Base-by-base conservation (phyloP, 306 rosid genomes). In the Quercus mongolica region DNA sequence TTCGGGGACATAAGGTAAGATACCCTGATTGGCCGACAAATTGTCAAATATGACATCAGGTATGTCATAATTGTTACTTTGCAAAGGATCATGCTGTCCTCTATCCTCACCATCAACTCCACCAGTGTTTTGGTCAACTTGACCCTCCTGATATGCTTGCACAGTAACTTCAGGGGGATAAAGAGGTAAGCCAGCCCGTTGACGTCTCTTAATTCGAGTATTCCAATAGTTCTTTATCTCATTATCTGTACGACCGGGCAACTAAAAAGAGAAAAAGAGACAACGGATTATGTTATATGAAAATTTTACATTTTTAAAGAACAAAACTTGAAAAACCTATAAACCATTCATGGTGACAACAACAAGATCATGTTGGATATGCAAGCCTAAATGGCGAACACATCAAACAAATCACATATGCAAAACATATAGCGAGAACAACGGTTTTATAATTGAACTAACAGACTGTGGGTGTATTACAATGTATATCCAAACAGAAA, bases 181-280 rank as follows among this genome's bases (percentile, higher is more conserved):
- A 73, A 96, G 88, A 71, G 99, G 94, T 79, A 93, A 87, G 73
- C 98, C 98, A 82, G 97, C 96, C 74, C 99, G 90, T 75, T 91
- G 94, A 62, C 91, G 90, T 78, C 98, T 87, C 89, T 96, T 96
- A 73, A 90, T 84, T 71, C 99, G 93, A 74, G 99, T 93, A 83
- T 96, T 96, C 99, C 99, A 96, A 87, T 91, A 96, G 83, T 96
- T 96, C 89, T 96, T 96, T 82, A 96, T 96, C 90, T 96, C 99
- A 74, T 96, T 96, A 86, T 96, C 99, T 3, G 99, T 96, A 59
- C 99, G 99, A 44, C 99, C 99, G 62, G 97, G 98, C 79, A 96
- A 87, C 99, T 96, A 76, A 84, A 71, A 76, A 74, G 85, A 75
- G 76, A 21, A 83, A 75, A 84, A 83, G 68, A 74, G 78, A 80